Evolutionary conservation across 2,329 filamentous ascomycete genomes (phyloP).

Genomic region (Aspergillus sp.): DNA sequence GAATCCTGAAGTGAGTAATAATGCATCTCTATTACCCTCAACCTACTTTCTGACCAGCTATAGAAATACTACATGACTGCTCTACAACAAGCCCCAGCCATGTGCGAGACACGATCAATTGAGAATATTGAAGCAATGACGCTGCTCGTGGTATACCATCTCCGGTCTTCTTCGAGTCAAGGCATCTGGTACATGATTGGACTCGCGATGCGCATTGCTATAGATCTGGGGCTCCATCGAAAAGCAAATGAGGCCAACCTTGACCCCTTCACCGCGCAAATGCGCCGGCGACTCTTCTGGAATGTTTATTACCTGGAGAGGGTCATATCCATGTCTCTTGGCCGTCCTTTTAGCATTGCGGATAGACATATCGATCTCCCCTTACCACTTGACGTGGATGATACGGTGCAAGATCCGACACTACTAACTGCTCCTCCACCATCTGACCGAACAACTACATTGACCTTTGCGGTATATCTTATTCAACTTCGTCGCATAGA

Average conservation of each 20-base stretch:
- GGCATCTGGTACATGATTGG: constrained; percentile 52
- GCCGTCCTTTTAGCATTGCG: constrained; percentile 45
- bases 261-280: constrained; percentile 38
- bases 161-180: constrained; percentile 45
- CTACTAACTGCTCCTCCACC: constrained; percentile 24
- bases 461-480: constrained; percentile 40
- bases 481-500: constrained; percentile 43
- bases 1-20: constrained; percentile 34
- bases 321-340: constrained; percentile 46
- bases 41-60: constrained; percentile 3
- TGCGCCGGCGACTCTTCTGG: constrained; percentile 47
- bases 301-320: constrained; percentile 47
- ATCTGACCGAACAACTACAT: constrained; percentile 24
- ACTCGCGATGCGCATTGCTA: constrained; percentile 48
- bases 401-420: constrained; percentile 34
- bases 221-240: constrained; percentile 47
- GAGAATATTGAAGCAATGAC: constrained; percentile 50
- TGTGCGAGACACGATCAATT: constrained; percentile 43
- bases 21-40: not conserved
- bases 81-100: constrained; percentile 44
- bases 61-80: constrained; percentile 46
- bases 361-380: constrained; percentile 48
- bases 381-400: constrained; percentile 41
- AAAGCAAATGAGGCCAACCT: constrained; percentile 40
- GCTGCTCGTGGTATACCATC: constrained; percentile 46